phyloP scores from a whole-genome alignment of 345 rosid species.

The Eucalyptus decipiens region DNA sequence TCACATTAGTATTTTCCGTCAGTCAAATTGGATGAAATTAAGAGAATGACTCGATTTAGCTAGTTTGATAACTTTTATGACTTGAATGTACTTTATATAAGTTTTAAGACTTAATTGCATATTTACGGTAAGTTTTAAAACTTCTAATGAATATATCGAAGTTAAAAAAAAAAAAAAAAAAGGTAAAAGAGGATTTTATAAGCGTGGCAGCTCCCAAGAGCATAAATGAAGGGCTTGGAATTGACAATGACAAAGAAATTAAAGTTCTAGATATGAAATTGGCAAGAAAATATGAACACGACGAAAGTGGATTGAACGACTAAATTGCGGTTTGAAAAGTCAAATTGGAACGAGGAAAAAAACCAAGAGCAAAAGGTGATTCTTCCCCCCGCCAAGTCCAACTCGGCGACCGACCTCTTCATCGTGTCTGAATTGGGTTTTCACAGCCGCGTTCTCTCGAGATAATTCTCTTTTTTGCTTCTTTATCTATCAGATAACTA shows the following conservation, averaged over 20 bases:
- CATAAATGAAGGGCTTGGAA: not conserved
- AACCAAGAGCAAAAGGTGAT: not conserved
- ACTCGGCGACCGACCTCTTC: not conserved
- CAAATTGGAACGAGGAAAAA: not conserved
- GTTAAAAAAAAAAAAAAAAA: too few relatives aligned
- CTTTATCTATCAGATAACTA: too few relatives aligned
- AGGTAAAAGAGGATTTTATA: not conserved
- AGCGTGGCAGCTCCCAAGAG: not conserved
- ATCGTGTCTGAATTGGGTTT: not conserved
- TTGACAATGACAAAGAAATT: not conserved
- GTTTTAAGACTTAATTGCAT: rapidly evolving
- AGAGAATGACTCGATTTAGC: rapidly evolving
- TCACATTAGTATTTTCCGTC: rapidly evolving
- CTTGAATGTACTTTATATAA: rapidly evolving
- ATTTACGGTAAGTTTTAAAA: too few relatives aligned
- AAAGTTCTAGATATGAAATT: not conserved
- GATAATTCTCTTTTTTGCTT: not conserved
- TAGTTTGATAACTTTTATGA: rapidly evolving
- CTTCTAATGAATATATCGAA: too few relatives aligned
- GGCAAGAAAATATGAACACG: not conserved
- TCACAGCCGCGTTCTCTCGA: not conserved
- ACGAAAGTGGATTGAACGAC: not conserved
- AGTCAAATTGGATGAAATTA: too few relatives aligned
- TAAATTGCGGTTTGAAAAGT: not conserved
- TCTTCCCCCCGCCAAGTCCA: not conserved